Conservation (phyloP, 139 green algal genomes). For the Pleodorina starrii region DNA sequence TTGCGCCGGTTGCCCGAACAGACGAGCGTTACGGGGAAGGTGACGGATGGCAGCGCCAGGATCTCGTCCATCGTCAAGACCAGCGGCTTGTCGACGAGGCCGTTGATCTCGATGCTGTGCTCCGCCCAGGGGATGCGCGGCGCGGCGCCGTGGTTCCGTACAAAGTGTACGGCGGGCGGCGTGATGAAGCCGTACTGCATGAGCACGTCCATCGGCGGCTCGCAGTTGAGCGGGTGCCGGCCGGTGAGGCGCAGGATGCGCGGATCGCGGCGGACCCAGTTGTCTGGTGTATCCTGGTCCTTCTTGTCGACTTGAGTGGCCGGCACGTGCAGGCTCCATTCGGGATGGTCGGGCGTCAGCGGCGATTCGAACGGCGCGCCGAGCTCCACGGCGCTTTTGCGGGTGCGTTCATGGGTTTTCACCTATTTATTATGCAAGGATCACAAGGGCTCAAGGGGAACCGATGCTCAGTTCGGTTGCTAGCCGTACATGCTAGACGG, state of each 20-base stretch:
- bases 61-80: conserved; percentile 95
- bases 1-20: conserved; percentile 97
- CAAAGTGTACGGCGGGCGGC: conserved; percentile 80
- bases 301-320: conserved; percentile 36
- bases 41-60: conserved; percentile 77
- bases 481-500: no score
- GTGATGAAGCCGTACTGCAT: conserved; percentile 89
- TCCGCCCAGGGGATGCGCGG: conserved; percentile 68
- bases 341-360: conserved; percentile 45
- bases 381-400: conserved; percentile 36
- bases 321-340: conserved; percentile 48
- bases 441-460: no score
- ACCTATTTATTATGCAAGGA: no score
- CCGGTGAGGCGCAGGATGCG: conserved; percentile 93
- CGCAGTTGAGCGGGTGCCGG: conserved; percentile 97
- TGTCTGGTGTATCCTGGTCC: conserved; percentile 47
- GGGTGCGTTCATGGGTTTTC: no score
- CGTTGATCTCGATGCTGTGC: conserved; percentile 85
- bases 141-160: conserved; percentile 95
- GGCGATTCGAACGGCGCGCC: conserved; percentile 60
- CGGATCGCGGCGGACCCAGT: conserved; percentile 89
- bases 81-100: conserved; percentile 81
- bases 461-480: no score
- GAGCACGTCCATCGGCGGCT: conserved; percentile 88
- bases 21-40: conserved; percentile 86